Conservation (phyloP, 2,329 filamentous ascomycete genomes). For the Pseudogymnoascus destructans region DNA sequence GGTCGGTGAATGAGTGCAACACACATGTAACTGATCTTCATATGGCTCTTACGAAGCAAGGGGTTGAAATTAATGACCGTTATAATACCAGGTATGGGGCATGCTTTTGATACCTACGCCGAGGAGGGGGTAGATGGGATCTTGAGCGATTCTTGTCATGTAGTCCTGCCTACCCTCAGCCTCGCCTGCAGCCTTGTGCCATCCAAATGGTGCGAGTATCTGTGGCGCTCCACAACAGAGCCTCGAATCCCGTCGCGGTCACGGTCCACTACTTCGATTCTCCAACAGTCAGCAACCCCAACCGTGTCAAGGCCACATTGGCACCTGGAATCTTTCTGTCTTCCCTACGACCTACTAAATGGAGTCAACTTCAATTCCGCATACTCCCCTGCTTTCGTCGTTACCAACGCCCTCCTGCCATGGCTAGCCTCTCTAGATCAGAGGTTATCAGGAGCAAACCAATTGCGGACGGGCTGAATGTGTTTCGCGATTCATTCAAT, state of each 20-base stretch:
- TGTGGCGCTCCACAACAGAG: no score
- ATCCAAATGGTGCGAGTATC: background rate
- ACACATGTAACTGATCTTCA: no score
- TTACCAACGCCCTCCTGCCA: background rate
- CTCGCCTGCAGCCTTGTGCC: background rate
- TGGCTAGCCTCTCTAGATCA: background rate
- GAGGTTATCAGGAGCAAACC: background rate
- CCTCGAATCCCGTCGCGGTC: constrained; percentile 1
- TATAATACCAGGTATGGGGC: no score
- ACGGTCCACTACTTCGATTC: background rate
- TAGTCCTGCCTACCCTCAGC: no score
- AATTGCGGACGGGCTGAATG: background rate
- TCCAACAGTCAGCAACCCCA: background rate
- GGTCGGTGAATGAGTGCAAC: no score
- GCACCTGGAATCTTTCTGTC: background rate
- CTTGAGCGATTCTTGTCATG: no score
- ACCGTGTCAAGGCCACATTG: background rate
- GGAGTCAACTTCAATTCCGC: background rate
- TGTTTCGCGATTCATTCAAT: background rate
- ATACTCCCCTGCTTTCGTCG: background rate
- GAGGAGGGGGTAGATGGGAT: background rate
- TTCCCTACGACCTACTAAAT: background rate
- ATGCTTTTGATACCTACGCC: no score
- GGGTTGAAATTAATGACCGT: no score
- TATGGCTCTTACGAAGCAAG: no score